Base-by-base conservation (phyloP, 441 rosid genomes). In the Pelargonium cotyledonis region DNA sequence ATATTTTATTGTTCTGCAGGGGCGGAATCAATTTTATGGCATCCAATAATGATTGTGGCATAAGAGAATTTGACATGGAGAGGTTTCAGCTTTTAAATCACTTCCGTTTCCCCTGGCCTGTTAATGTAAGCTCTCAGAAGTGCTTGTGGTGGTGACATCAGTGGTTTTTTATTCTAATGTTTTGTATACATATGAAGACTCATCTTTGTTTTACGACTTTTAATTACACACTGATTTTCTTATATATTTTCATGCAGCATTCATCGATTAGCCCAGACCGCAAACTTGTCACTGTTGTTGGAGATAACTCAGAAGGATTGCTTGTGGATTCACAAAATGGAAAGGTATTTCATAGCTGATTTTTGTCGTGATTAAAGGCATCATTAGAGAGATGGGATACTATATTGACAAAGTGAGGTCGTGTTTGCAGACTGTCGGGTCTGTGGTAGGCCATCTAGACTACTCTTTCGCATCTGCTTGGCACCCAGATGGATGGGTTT, bases 261-360 rank as follows among this genome's bases (percentile, higher is more conserved):
- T 74, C 85, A 47, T 81, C 85, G 44, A 18, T 79, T 29, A 79
- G 82, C 75, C 82, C 85, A 0, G 74, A 81, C 63, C 72, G 79
- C 5, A 76, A 63, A 65, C 71, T 74, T 61, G 53, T 75, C 38
- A 46, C 75, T 49, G 82, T 79, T 53, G 79, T 81, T 0, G 85
- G 85, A 1, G 85, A 81, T 68, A 73, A 75, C 73, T 35, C 68
- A 19, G 76, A 79, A 66, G 85, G 78, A 5, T 68, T 81, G 71
- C 77, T 81, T 49, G 80, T 79, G 29, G 85, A 81, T 72, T 16
- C 76, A 8, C 82, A 76, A 49, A 76, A 70, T 19, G 85, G 82
- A 26, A 79, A 77, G 82, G 85, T 81, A 74, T 49, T 26, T n/a
- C 55, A 7, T 44, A 44, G 49, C 14, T 44, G 1, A 7, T 0